Conservation (phyloP, 495 filamentous ascomycete species). For the Hamigera avellanea region DNA sequence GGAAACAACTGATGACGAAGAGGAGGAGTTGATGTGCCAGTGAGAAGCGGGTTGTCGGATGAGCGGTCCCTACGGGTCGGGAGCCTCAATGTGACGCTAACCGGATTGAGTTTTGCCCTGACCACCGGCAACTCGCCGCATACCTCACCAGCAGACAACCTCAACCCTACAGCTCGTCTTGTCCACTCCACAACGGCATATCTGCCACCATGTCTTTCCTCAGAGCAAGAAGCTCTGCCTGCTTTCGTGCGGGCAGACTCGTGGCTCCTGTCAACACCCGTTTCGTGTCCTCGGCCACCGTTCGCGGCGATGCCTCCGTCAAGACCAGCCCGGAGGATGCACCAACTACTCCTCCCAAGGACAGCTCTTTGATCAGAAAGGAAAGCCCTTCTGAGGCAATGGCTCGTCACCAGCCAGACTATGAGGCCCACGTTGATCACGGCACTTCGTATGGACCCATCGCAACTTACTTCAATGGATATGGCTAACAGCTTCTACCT, state of each 20-base stretch:
- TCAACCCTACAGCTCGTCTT: conserved; percentile 9
- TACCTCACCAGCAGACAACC: conserved; percentile 16
- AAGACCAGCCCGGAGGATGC: conserved; percentile 32
- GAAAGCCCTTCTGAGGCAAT: conserved; percentile 39
- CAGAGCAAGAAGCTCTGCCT: conserved; percentile 27
- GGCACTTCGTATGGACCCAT: conserved; percentile 60
- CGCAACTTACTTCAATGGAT: neutral
- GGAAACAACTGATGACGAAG: conserved; percentile 20
- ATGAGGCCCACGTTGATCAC: conserved; percentile 64
- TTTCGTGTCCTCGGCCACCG: conserved; percentile 19
- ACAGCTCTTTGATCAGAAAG: conserved; percentile 39
- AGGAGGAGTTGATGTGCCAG: conserved; percentile 21
- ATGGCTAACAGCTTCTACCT: conserved; percentile 12
- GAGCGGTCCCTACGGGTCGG: conserved; percentile 16
- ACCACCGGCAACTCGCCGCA: conserved; percentile 27
- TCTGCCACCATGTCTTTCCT: conserved; percentile 32
- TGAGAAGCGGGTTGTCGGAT: conserved; percentile 34
- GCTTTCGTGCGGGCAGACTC: conserved; percentile 24
- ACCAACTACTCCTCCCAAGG: conserved; percentile 21
- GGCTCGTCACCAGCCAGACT: conserved; percentile 64
- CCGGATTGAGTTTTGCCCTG: conserved; percentile 25
- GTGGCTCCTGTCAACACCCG: conserved; percentile 24
- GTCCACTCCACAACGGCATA: conserved; percentile 9
- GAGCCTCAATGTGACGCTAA: conserved; percentile 26
- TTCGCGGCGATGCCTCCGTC: conserved; percentile 13